Evolutionary conservation across 768 basidiomycete species (phyloP).

Genomic region (Tricholoma sp.): DNA sequence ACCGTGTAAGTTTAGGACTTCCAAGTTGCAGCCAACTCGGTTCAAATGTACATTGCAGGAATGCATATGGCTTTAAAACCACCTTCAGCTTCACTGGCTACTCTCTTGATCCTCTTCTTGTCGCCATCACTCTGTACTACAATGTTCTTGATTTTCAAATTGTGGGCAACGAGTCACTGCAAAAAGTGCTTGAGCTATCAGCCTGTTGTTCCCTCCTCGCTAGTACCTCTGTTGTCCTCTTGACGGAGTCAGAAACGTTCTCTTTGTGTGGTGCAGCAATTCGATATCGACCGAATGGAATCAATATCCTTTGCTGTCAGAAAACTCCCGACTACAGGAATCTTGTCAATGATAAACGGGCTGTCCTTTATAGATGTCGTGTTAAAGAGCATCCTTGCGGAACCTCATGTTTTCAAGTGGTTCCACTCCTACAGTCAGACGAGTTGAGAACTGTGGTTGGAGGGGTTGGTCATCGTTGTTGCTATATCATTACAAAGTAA

Average conservation of each 20-base stretch:
- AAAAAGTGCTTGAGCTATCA: neutral
- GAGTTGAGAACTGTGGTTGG: neutral
- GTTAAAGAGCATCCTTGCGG: neutral
- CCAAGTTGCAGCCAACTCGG: neutral
- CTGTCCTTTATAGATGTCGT: neutral
- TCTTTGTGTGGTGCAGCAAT: neutral
- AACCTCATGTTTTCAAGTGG: neutral
- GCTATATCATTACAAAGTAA: too few relatives aligned
- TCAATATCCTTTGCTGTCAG: neutral
- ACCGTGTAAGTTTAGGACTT: neutral
- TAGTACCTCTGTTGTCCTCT: neutral
- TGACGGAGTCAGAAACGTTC: neutral
- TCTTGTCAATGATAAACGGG: neutral
- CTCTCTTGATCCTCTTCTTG: neutral
- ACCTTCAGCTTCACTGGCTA: neutral
- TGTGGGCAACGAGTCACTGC: neutral
- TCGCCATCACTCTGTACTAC: neutral
- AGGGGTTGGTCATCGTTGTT: neutral
- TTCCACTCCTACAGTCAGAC: neutral
- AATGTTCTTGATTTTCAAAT: neutral
- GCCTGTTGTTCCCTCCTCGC: neutral
- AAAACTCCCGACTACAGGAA: neutral
- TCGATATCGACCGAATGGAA: neutral
- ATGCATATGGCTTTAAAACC: neutral
- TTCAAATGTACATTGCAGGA: neutral